Conservation (phyloP, 176 grass and related monocot genomes). For the Oryza rufipogon region DNA sequence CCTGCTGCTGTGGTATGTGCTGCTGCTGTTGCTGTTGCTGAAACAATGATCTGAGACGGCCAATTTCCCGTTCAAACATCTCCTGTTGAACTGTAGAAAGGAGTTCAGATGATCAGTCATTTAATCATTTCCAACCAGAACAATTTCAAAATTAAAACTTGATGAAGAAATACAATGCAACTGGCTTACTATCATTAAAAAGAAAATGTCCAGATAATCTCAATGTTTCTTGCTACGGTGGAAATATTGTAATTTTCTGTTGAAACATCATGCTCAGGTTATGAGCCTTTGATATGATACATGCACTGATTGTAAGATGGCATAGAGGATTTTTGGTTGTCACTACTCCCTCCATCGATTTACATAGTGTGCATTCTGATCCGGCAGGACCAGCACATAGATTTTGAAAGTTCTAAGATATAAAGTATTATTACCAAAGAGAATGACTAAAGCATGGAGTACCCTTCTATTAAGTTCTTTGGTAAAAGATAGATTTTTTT, state of each 20-base stretch:
- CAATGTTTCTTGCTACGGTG: not conserved
- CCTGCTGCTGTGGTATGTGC: constrained; percentile 46
- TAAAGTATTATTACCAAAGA: not conserved
- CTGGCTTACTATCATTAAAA: not conserved
- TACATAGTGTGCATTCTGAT: too few species aligned
- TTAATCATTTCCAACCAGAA: constrained; percentile 1
- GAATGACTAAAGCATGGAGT: too few species aligned
- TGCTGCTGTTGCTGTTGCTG: constrained; percentile 76
- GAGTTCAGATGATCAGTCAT: not conserved
- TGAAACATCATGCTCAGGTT: too few species aligned
- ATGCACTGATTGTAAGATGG: too few species aligned
- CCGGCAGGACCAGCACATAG: not conserved
- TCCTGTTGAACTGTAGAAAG: constrained; percentile 77
- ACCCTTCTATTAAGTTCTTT: not conserved
- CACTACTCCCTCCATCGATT: too few species aligned
- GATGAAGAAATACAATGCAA: constrained; percentile 14
- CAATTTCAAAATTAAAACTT: not conserved
- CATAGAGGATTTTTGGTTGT: too few species aligned
- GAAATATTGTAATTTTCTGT: not conserved
- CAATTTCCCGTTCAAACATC: constrained; percentile 92
- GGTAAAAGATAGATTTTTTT: not conserved
- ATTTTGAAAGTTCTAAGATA: not conserved
- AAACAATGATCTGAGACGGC: constrained; percentile 65
- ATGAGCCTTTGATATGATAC: too few species aligned
- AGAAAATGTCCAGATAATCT: not conserved